These are phyloP conservation scores for Aspergillus melleus DNA, from an alignment of 2,329 filamentous ascomycete species.

Conservation along the genomic window DNA sequence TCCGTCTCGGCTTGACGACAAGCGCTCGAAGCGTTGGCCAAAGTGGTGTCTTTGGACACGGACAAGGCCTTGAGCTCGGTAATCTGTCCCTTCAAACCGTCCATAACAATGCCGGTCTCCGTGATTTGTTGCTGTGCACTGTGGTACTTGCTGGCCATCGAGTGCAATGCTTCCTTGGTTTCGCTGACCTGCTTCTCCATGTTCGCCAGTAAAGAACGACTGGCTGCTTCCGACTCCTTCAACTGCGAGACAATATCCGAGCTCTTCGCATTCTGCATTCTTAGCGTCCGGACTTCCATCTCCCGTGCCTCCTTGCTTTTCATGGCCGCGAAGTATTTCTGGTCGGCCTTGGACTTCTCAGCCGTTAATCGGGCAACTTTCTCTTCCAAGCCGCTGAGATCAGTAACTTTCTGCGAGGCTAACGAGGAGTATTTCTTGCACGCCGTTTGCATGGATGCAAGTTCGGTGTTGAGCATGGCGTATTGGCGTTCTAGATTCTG, in stretches of 20 bases:
- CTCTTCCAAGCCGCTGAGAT: constrained; percentile 74
- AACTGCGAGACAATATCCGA: constrained; percentile 91
- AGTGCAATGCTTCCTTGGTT: constrained; percentile 73
- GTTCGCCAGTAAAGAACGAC: constrained; percentile 73
- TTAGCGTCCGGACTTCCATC: constrained; percentile 74
- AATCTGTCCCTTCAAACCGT: constrained; percentile 74
- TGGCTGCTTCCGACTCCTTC: constrained; percentile 83
- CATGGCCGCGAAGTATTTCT: constrained; percentile 95
- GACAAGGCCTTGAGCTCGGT: constrained; percentile 72
- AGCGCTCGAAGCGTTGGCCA: constrained; percentile 62
- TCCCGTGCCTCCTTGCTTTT: constrained; percentile 88
- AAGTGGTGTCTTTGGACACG: constrained; percentile 71
- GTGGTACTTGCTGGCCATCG: constrained; percentile 70
- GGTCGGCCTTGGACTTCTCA: constrained; percentile 94
- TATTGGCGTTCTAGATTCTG: constrained; percentile 76
- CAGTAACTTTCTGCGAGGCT: constrained; percentile 82
- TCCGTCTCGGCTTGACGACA: constrained; percentile 67
- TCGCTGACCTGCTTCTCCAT: constrained; percentile 90
- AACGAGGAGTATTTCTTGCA: constrained; percentile 86
- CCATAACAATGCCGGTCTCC: constrained; percentile 69
- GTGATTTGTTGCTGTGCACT: constrained; percentile 69
- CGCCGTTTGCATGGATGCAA: constrained; percentile 84
- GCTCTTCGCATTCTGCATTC: constrained; percentile 82
- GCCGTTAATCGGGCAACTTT: constrained; percentile 71
- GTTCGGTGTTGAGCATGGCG: constrained; percentile 78